Conservation (phyloP, 192 early-diverging fungal species). For the Podila clonocystis region DNA sequence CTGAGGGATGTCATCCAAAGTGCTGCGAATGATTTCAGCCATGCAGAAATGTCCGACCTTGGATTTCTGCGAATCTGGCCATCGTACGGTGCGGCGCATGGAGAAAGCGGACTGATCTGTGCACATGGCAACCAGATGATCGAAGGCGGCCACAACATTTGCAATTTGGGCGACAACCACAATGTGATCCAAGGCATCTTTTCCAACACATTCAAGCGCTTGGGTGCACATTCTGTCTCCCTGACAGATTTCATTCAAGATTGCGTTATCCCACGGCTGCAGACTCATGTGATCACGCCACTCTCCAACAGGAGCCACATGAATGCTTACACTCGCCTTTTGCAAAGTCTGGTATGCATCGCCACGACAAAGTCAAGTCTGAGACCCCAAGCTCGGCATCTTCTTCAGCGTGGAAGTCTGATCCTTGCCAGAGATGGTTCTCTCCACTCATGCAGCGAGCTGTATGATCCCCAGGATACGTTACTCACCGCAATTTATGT, state of each 20-base stretch:
- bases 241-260: background rate
- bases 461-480: background rate
- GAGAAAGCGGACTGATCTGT: background rate
- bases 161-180: background rate
- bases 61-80: conserved; percentile 18
- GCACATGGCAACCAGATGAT: conserved; percentile 8
- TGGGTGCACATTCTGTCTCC: conserved; percentile 5
- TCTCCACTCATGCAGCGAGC: background rate
- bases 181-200: background rate
- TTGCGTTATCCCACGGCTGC: conserved; percentile 3
- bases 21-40: background rate
- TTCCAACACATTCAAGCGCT: background rate
- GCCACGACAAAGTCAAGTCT: background rate
- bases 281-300: background rate
- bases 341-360: background rate
- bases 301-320: background rate
- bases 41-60: background rate
- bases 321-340: background rate
- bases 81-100: background rate
- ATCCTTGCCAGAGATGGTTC: conserved; percentile 6
- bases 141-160: background rate
- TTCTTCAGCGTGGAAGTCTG: background rate
- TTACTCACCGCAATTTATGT: background rate
- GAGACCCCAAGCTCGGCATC: background rate
- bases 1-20: background rate